Evolutionary conservation across 345 rosid species (phyloP), one percentile per base, ranked within the genome.

Genomic region (Zanthoxylum bungeanum): DNA sequence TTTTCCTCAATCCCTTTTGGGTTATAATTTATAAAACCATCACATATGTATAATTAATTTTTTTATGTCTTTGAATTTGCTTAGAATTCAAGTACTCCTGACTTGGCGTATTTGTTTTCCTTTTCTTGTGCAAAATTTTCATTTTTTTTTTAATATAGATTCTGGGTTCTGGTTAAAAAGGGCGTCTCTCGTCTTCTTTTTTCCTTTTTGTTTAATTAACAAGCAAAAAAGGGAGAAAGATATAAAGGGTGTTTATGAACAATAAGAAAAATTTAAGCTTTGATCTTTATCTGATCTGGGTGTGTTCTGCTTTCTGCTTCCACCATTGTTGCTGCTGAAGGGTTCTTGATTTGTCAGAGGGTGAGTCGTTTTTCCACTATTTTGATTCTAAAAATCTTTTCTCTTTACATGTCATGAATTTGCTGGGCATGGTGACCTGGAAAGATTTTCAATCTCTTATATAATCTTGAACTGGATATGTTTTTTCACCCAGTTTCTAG

Each of bases 271-370:
- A 57, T 57, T 40, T 71, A 47, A 69, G 42, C 79, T 76, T 67
- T 75, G 83, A 86, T 86, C 84, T 87, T 85, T 77, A 76, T 84
- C 87, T 86, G 77, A 85, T 85, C 85, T 78, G 77, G 78, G 82
- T 77, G 69, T 76, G 72, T 63, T 70, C 82, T 79, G 78, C 69
- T 75, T 66, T 69, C 82, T 79, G 78, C 69, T 75, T 74, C 69
- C 68, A 12, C 70, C 78, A 69, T 60, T 73, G 73, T 61, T 62
- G 69, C 81, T 71, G 73, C 71, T 64, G 64, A 79, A 60, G 77
- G 76, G 67, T 73, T 67, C 17, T 75, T 65, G 62, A 70, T 74
- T 77, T 68, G 53, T 64, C 70, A 73, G 80, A 74, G 83, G 83
- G 84, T 75, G 82, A 80, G 88, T 83, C 78, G 79, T 57, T 75